A percentile compares a stretch with the other conserved stretches of the same genome.
These are phyloP conservation scores for Xylaria grammica DNA, from an alignment of 495 filamentous ascomycete species.

Conservation along the genomic window DNA sequence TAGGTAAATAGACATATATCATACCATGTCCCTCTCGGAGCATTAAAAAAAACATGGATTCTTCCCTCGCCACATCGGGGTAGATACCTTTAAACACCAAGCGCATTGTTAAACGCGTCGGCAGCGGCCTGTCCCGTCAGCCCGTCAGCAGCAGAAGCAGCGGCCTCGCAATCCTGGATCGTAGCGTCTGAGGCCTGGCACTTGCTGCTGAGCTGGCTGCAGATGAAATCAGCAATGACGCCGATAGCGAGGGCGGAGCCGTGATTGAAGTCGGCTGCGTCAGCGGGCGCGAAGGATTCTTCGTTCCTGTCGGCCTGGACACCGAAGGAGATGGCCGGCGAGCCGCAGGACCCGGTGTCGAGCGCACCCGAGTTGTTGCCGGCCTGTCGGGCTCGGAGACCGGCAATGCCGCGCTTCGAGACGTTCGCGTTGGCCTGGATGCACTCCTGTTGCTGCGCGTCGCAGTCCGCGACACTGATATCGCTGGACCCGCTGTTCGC, in stretches of 20 bases:
- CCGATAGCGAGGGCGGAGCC: slow-evolving; percentile 61
- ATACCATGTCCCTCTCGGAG: not conserved
- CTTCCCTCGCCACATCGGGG: not conserved
- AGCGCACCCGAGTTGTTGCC: slow-evolving; percentile 10
- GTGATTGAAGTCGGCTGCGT: slow-evolving; percentile 61
- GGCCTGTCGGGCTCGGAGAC: slow-evolving; percentile 12
- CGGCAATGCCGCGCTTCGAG: slow-evolving; percentile 15
- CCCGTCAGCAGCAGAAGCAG: slow-evolving; percentile 44
- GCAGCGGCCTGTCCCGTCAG: slow-evolving; percentile 57
- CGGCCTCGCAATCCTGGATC: slow-evolving; percentile 53
- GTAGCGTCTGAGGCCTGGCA: slow-evolving; percentile 58
- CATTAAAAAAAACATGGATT: not conserved
- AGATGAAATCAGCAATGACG: slow-evolving; percentile 62
- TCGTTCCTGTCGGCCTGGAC: slow-evolving; percentile 57
- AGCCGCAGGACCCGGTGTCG: slow-evolving; percentile 56
- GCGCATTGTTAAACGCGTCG: slow-evolving; percentile 60
- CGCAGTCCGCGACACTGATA: slow-evolving; percentile 50
- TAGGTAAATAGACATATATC: not conserved
- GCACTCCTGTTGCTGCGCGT: slow-evolving; percentile 53
- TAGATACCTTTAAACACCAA: slow-evolving; percentile 38
- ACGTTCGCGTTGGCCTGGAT: slow-evolving; percentile 38
- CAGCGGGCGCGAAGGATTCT: slow-evolving; percentile 55
- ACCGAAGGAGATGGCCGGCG: slow-evolving; percentile 61
- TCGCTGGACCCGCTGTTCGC: slow-evolving; percentile 54
- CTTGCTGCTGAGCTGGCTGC: slow-evolving; percentile 54